A percentile compares a stretch with the other conserved stretches of the same genome.
Evolutionary conservation across 345 rosid genomes (phyloP).

Genomic region (Eucalyptus microcorys): DNA sequence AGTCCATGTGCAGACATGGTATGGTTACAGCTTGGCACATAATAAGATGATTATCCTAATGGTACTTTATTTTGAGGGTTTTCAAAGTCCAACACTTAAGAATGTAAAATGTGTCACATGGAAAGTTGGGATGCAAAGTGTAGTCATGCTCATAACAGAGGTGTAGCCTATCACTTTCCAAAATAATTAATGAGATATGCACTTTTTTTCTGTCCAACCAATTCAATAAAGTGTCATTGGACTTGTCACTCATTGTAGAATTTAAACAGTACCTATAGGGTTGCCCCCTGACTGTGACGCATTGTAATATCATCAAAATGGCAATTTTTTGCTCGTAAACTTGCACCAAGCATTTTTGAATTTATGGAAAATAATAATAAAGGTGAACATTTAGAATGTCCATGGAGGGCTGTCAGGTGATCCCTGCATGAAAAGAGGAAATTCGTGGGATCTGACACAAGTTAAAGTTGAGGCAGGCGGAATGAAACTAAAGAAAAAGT

Average conservation of each 20-base stretch:
- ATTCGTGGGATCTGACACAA: not conserved
- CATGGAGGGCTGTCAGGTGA: not conserved
- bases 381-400: not conserved
- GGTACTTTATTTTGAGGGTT: not conserved
- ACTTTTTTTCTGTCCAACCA: not conserved
- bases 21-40: not conserved
- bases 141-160: not conserved
- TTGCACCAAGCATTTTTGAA: not conserved
- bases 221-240: not conserved
- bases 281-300: not conserved
- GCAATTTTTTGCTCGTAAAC: not conserved
- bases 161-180: not conserved
- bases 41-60: not conserved
- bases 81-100: not conserved
- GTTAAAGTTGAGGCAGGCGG: not conserved
- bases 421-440: not conserved
- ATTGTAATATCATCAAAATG: not conserved
- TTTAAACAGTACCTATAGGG: not conserved
- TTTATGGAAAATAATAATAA: not conserved
- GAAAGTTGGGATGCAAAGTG: not conserved
- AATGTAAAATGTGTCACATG: not conserved
- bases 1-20: not conserved
- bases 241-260: not conserved
- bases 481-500: not conserved
- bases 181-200: not conserved